Evolutionary conservation across 257 asterid genomes (phyloP).

Genomic region (Oldenlandia corymbosa): DNA sequence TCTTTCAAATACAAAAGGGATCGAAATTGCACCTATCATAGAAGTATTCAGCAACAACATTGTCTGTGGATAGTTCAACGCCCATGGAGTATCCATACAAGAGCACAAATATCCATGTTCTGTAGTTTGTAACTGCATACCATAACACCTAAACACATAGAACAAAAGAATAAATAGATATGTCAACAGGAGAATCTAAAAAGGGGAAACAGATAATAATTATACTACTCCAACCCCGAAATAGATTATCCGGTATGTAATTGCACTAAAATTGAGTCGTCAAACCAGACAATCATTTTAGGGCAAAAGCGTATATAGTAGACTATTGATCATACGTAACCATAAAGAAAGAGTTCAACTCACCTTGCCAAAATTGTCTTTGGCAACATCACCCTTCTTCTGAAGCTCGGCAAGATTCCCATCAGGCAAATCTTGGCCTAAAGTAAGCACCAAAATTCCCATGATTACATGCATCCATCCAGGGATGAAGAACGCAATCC

Average conservation of each 20-base stretch:
- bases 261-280: too few relatives aligned
- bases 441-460: conserved; percentile 51
- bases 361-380: conserved; percentile 49
- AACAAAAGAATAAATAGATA: too few relatives aligned
- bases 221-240: too few relatives aligned
- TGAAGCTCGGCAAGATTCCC: conserved; percentile 45
- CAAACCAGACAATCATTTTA: too few relatives aligned
- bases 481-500: conserved; percentile 56
- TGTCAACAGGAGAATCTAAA: too few relatives aligned
- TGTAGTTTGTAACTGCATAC: conserved; percentile 55
- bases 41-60: conserved; percentile 57
- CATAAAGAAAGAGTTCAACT: too few relatives aligned
- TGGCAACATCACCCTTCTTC: conserved; percentile 43
- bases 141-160: conserved; percentile 32
- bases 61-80: conserved; percentile 52
- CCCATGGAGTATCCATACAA: conserved; percentile 74
- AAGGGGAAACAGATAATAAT: too few relatives aligned
- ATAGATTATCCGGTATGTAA: too few relatives aligned
- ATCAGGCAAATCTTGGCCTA: conserved; percentile 71
- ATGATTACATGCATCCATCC: conserved; percentile 53
- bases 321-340: too few relatives aligned
- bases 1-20: too few relatives aligned
- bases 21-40: conserved; percentile 31
- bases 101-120: conserved; percentile 63
- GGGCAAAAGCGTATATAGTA: too few relatives aligned